Percentiles rank a stretch among this genome's conserved stretches.
Conservation (phyloP, 345 rosid genomes). For the Durio zibethinus region DNA sequence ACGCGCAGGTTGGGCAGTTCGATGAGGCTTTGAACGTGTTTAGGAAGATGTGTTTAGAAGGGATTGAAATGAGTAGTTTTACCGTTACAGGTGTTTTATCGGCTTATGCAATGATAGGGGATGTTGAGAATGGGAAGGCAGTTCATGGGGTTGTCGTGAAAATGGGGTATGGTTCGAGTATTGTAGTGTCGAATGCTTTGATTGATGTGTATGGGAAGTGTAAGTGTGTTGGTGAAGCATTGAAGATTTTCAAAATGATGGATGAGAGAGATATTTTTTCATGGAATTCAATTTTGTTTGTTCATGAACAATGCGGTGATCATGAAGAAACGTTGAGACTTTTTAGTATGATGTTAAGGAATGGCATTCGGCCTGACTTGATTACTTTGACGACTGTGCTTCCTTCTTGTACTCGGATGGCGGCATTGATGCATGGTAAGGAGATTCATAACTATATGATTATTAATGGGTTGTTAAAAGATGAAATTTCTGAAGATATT, state of each 20-base stretch:
- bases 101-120: too few relatives aligned
- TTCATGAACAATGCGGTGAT: slow-evolving; percentile 52
- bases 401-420: slow-evolving; percentile 53
- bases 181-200: slow-evolving; percentile 9
- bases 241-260: slow-evolving; percentile 43
- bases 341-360: slow-evolving; percentile 46
- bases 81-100: too few relatives aligned
- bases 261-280: slow-evolving; percentile 46
- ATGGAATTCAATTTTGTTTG: slow-evolving; percentile 54
- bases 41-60: too few relatives aligned
- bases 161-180: too few relatives aligned
- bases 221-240: slow-evolving; percentile 39
- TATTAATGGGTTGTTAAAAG: slow-evolving; percentile 36
- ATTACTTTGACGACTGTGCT: slow-evolving; percentile 56
- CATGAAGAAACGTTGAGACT: slow-evolving; percentile 51
- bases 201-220: slow-evolving; percentile 76
- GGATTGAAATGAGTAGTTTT: too few relatives aligned
- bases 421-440: slow-evolving; percentile 53
- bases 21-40: too few relatives aligned
- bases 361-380: slow-evolving; percentile 44
- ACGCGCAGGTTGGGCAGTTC: too few relatives aligned
- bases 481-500: slow-evolving; percentile 10
- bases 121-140: too few relatives aligned
- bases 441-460: slow-evolving; percentile 49
- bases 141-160: too few relatives aligned